phyloP scores from a whole-genome alignment of 2,329 filamentous ascomycete species.

The Passalora sequoiae region DNA sequence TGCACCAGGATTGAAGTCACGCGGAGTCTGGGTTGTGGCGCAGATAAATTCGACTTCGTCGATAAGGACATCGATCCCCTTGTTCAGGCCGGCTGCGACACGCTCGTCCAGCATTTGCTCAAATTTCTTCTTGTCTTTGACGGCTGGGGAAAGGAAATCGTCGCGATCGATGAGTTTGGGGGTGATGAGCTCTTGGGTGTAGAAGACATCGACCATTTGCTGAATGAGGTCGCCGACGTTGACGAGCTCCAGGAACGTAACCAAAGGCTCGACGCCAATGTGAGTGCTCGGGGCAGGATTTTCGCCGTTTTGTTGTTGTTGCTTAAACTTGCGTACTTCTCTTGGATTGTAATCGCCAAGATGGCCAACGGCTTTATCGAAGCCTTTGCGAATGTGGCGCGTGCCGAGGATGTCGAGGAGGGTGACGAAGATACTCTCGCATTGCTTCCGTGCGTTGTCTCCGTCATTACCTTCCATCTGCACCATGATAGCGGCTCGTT shows the following conservation, averaged over 20 bases:
- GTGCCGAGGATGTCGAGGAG: conserved; percentile 79
- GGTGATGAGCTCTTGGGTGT: conserved; percentile 84
- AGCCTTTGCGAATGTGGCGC: conserved; percentile 84
- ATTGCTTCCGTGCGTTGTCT: conserved; percentile 80
- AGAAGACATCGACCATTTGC: conserved; percentile 99
- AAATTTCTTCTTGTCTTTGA: conserved; percentile 95
- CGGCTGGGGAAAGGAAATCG: conserved; percentile 87
- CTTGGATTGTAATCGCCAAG: conserved; percentile 87
- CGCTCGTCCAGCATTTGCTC: conserved; percentile 98
- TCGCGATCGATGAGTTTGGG: conserved; percentile 82
- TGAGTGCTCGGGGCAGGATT: conserved; percentile 8
- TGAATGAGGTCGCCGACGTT: conserved; percentile 97
- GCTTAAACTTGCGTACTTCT: conserved; percentile 59
- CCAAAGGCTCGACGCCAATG: conserved; percentile 74
- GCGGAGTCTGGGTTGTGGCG: conserved; percentile 76
- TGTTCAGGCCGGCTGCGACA: conserved; percentile 91
- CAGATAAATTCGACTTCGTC: conserved; percentile 95
- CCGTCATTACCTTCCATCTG: conserved; percentile 69
- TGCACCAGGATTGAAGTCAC: conserved; percentile 77
- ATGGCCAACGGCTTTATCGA: conserved; percentile 87
- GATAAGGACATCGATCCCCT: conserved; percentile 97
- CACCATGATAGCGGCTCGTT: conserved; percentile 78
- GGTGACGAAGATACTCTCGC: conserved; percentile 79
- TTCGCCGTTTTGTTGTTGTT: conserved; percentile 15
- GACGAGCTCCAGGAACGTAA: conserved; percentile 93